Conservation (phyloP, 441 rosid species). For the Euphorbia celastroides region DNA sequence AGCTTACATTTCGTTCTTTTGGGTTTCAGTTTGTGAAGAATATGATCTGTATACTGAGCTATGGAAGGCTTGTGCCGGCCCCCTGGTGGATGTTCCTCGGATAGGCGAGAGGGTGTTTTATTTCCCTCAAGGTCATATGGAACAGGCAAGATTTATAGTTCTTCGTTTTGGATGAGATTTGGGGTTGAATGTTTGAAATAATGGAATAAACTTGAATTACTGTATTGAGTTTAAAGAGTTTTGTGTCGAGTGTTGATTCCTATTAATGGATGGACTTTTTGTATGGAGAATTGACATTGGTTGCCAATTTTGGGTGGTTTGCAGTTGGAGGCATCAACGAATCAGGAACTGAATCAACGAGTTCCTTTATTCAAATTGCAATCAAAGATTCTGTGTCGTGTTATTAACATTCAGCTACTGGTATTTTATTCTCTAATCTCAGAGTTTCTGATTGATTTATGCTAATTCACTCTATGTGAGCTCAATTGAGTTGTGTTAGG, state of each 20-base stretch:
- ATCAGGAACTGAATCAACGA: constrained; percentile 69
- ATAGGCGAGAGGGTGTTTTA: constrained; percentile 71
- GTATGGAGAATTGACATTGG: constrained; percentile 4
- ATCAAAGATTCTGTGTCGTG: constrained; percentile 81
- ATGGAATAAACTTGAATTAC: background rate
- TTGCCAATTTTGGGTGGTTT: constrained; percentile 25
- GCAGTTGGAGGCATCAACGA: constrained; percentile 84
- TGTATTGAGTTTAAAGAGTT: constrained; percentile 1
- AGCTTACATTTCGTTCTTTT: constrained; percentile 10
- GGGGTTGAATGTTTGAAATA: background rate
- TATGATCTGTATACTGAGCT: constrained; percentile 69
- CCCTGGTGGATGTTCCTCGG: constrained; percentile 77
- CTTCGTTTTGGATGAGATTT: background rate
- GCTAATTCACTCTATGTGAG: background rate
- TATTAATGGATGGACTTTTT: constrained; percentile 13
- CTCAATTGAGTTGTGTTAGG: background rate
- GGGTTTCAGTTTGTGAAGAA: constrained; percentile 29
- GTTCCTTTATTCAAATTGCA: constrained; percentile 65
- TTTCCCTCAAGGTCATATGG: constrained; percentile 95
- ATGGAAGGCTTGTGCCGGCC: constrained; percentile 96
- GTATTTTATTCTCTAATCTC: constrained; percentile 29
- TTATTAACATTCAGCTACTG: constrained; percentile 59
- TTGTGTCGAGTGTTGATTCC: constrained; percentile 13
- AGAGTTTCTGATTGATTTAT: background rate
- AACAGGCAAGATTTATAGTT: constrained; percentile 46